phyloP scores from a whole-genome alignment of 75 land plant genomes.

The Cunninghamia lanceolata region DNA sequence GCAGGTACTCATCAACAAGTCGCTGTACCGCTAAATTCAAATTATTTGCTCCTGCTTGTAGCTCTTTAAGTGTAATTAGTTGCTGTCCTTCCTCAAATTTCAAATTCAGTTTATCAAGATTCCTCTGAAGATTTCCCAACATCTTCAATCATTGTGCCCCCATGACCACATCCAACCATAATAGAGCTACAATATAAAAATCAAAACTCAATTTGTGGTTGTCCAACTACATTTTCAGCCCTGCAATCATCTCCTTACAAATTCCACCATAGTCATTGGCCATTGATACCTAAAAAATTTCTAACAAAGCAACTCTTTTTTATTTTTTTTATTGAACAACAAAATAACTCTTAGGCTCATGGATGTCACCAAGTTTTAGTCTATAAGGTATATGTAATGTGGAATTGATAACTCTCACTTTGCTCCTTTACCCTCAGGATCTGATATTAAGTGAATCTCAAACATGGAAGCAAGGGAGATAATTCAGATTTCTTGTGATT shows the following conservation, averaged over 20 bases:
- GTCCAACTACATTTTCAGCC: not conserved
- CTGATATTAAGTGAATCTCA: not conserved
- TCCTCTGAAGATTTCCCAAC: not conserved
- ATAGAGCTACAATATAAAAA: no score
- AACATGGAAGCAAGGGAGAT: not conserved
- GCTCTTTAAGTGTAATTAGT: not conserved
- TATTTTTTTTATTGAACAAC: no score
- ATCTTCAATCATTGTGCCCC: not conserved
- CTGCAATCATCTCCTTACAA: not conserved
- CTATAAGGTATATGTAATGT: not conserved
- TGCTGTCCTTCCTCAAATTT: not conserved
- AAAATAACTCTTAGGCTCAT: not conserved
- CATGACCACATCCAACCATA: not conserved
- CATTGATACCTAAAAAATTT: not conserved
- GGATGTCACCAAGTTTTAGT: not conserved
- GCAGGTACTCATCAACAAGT: not conserved
- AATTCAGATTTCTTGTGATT: not conserved
- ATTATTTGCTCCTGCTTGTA: not conserved
- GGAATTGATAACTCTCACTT: not conserved
- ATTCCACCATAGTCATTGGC: not conserved
- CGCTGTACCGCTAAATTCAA: not conserved
- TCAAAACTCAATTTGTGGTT: not conserved
- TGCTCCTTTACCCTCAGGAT: not conserved
- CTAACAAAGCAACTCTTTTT: no score
- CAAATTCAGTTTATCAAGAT: not conserved